Conservation (phyloP, 192 early-diverging fungal species). For the Coemansia sp. region DNA sequence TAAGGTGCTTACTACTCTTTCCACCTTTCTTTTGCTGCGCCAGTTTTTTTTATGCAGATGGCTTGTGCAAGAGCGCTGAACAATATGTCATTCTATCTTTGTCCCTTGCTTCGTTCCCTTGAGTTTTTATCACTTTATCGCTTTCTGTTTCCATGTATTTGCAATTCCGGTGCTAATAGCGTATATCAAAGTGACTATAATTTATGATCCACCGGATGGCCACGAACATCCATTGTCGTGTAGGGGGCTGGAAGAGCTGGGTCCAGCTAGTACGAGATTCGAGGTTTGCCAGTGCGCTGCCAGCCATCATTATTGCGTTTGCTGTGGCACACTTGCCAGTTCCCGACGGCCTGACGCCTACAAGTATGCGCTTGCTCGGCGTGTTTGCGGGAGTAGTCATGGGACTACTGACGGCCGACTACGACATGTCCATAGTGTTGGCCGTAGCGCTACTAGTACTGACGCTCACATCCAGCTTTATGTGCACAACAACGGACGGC, state of each 20-base stretch:
- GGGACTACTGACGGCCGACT: constrained; percentile 57
- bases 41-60: neutral
- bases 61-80: neutral
- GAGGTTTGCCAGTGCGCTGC: constrained; percentile 36
- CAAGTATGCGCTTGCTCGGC: constrained; percentile 51
- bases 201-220: neutral
- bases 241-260: constrained; percentile 52
- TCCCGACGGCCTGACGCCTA: constrained; percentile 32
- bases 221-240: neutral
- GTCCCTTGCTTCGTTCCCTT: neutral
- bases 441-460: constrained; percentile 59
- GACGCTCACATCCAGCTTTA: constrained; percentile 63
- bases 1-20: neutral
- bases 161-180: neutral
- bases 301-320: constrained; percentile 33
- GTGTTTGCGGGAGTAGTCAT: constrained; percentile 58
- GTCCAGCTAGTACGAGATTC: constrained; percentile 25
- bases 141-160: neutral
- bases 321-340: constrained; percentile 36
- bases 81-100: neutral
- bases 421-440: constrained; percentile 61
- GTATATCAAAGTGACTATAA: neutral
- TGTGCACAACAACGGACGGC: constrained; percentile 61
- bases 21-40: neutral
- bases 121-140: neutral